Evolutionary conservation across 2,329 filamentous ascomycete genomes (phyloP).

Genomic region (Monilinia fructigena): DNA sequence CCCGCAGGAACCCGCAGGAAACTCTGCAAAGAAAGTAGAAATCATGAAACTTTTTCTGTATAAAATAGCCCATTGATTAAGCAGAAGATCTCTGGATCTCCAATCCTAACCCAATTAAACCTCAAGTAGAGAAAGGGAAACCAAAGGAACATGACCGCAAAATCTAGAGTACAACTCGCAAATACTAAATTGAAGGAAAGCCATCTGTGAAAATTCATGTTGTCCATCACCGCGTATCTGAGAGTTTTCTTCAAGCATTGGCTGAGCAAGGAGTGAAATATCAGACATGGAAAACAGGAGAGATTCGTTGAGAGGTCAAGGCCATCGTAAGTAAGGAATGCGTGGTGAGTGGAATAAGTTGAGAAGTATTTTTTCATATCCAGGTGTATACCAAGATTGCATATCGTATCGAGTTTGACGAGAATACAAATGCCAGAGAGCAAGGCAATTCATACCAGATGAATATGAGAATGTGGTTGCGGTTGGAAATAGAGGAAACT

Average conservation of each 20-base stretch:
- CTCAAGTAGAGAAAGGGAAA: too few relatives aligned
- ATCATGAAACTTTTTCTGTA: slow-evolving; percentile 7
- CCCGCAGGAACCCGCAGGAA: too few relatives aligned
- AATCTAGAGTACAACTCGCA: background rate
- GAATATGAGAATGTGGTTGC: background rate
- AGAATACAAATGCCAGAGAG: background rate
- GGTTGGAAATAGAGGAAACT: background rate
- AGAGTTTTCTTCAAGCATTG: background rate
- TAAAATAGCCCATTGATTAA: background rate
- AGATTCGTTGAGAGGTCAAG: background rate
- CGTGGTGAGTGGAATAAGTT: background rate
- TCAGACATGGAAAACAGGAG: background rate
- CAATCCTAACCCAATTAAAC: too few relatives aligned
- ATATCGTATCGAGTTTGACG: background rate
- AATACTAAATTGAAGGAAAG: background rate
- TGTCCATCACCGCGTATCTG: slow-evolving; percentile 7
- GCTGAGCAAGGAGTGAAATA: background rate
- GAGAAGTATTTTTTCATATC: background rate
- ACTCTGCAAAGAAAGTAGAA: background rate
- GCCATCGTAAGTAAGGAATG: background rate
- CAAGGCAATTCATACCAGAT: background rate
- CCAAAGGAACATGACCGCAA: too few relatives aligned
- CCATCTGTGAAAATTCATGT: background rate
- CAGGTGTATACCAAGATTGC: background rate
- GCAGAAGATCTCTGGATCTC: too few relatives aligned